Evolutionary conservation across 768 basidiomycete species (phyloP), one percentile per base, ranked within the genome.

Genomic region (Dacryopinax primogenitus): DNA sequence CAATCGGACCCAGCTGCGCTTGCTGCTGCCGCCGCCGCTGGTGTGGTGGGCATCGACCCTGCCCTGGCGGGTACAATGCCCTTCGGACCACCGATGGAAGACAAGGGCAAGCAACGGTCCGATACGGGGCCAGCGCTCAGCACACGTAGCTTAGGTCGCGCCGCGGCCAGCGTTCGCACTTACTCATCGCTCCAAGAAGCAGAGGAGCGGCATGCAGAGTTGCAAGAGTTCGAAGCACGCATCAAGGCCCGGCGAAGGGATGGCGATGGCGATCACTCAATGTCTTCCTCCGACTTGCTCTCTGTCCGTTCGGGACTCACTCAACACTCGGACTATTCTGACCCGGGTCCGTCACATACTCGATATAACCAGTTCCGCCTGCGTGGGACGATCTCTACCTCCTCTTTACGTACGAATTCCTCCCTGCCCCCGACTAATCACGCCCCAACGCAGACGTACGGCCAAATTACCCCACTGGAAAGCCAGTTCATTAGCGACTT

Each of bases 211-310:
- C 81, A 71, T 70, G 73, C 51, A 33, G 67, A 33, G 58, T 28
- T 33, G 65, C 39, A 58, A 62, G 45, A 74, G 76, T 63, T 76
- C 73, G 16, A 73, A 67, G 81, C 86, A 28, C 74, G 86, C 72
- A 76, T 82, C 64, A 93, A 93, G 78, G 87, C 84, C 67, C 83
- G 91, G 68, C 82, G 88, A 72, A 78, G 88, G 72, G 89, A 92
- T 70, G 87, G 82, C 69, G 92, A 94, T 75, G 92, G 92, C 72
- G 91, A 92, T 71, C 90, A 88, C 72, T 93, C 92, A 33, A 88
- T 91, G 83, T 91, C 90, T 64, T 90, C 88, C 32, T 90, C 88
- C 58, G 92, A 92, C 69, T 79, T 92, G 33, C 87, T 87, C 69
- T 88, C 85, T 72, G 77, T 84, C 63, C 82, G 85, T 41, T 84